A percentile compares a stretch with the other conserved stretches of the same genome.
phyloP scores from a whole-genome alignment of 371 early-diverging fungal species.

The Syncephalis fuscata region DNA sequence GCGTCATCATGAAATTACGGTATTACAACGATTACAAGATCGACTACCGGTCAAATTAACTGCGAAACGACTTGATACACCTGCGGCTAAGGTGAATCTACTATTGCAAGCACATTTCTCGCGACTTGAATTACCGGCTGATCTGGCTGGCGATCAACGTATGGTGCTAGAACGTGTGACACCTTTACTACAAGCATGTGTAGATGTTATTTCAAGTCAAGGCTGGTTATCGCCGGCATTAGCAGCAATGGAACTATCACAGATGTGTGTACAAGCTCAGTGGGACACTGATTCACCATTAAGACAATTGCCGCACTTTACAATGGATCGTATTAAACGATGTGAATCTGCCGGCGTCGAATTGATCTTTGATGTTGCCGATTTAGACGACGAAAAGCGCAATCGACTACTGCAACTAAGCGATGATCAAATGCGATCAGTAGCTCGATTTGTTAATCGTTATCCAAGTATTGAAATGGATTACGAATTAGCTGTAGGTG shows the following conservation, averaged over 20 bases:
- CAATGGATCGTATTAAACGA: slow-evolving; percentile 38
- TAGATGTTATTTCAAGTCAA: slow-evolving; percentile 85
- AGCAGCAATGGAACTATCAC: slow-evolving; percentile 87
- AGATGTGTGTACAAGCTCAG: slow-evolving; percentile 93
- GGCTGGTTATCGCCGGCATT: slow-evolving; percentile 86
- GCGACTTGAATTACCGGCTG: slow-evolving; percentile 75
- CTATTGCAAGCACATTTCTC: slow-evolving; percentile 91
- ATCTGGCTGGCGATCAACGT: slow-evolving; percentile 78
- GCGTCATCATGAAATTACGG: slow-evolving; percentile 76
- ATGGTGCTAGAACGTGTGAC: slow-evolving; percentile 47
- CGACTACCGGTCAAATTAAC: slow-evolving; percentile 60
- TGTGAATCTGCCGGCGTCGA: slow-evolving; percentile 51
- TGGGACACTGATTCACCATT: slow-evolving; percentile 88
- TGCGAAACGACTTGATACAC: slow-evolving; percentile 36
- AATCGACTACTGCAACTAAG: slow-evolving; percentile 30
- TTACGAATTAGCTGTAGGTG: slow-evolving; percentile 24
- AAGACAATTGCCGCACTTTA: slow-evolving; percentile 83
- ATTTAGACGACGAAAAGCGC: slow-evolving; percentile 83
- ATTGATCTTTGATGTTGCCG: slow-evolving; percentile 85
- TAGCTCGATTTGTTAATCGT: slow-evolving; percentile 78
- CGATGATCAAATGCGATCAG: slow-evolving; percentile 47
- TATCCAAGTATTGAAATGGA: slow-evolving; percentile 85
- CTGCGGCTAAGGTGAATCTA: slow-evolving; percentile 79
- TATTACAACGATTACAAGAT: slow-evolving; percentile 63
- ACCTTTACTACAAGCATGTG: slow-evolving; percentile 81